Evolutionary conservation across 2,329 filamentous ascomycete species (phyloP).

Genomic region (Pyrenochaeta sp.): DNA sequence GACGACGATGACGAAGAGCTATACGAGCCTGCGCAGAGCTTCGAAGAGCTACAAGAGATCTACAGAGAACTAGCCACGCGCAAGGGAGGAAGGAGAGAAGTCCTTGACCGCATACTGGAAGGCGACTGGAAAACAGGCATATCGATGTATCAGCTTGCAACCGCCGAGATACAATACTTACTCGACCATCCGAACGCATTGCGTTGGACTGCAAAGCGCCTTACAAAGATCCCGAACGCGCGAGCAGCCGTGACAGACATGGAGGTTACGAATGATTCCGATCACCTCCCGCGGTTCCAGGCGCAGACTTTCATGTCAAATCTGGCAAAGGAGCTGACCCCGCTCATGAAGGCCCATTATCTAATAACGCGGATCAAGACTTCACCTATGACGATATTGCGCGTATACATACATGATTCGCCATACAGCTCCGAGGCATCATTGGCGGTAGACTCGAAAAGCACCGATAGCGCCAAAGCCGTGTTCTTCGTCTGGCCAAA

Average conservation of each 20-base stretch:
- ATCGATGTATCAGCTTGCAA: slow-evolving; percentile 63
- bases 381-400: slow-evolving; percentile 75
- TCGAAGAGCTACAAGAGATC: slow-evolving; percentile 69
- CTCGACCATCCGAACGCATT: slow-evolving; percentile 60
- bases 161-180: slow-evolving; percentile 61
- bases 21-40: slow-evolving; percentile 71
- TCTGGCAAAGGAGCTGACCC: slow-evolving; percentile 75
- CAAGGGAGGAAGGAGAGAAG: slow-evolving; percentile 61
- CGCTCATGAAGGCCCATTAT: slow-evolving; percentile 84
- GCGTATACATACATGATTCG: slow-evolving; percentile 80
- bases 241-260: slow-evolving; percentile 35
- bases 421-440: slow-evolving; percentile 70
- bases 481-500: slow-evolving; percentile 86
- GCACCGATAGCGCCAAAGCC: slow-evolving; percentile 69
- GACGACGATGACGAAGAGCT: slow-evolving; percentile 64
- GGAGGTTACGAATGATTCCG: slow-evolving; percentile 49
- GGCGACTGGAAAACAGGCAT: slow-evolving; percentile 65
- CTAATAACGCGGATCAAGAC: slow-evolving; percentile 75
- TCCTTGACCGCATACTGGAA: slow-evolving; percentile 63
- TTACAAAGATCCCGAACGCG: slow-evolving; percentile 45
- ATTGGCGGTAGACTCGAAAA: slow-evolving; percentile 38
- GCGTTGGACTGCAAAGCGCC: slow-evolving; percentile 62
- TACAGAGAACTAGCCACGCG: slow-evolving; percentile 50
- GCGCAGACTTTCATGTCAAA: slow-evolving; percentile 80
- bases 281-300: slow-evolving; percentile 73